These are phyloP conservation scores for Pleurotus sapidus DNA, from an alignment of 768 basidiomycete genomes.

Conservation along the genomic window DNA sequence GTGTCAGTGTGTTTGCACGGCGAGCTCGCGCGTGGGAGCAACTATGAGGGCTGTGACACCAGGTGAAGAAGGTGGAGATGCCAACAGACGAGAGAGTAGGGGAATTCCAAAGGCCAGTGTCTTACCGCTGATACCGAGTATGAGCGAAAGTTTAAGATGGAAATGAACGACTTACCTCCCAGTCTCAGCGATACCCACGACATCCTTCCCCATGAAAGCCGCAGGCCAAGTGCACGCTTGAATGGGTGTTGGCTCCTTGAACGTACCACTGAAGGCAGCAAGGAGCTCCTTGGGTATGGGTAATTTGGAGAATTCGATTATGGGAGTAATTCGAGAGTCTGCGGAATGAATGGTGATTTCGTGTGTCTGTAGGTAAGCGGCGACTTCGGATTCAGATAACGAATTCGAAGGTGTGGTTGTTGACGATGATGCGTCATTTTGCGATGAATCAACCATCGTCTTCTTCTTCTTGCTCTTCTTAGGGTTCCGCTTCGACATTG, in stretches of 20 bases:
- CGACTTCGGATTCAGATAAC: slow-evolving; percentile 33
- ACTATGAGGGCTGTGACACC: slow-evolving; percentile 72
- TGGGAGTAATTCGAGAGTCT: slow-evolving; percentile 48
- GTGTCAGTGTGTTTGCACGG: slow-evolving; percentile 93
- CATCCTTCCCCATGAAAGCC: slow-evolving; percentile 76
- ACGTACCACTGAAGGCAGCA: slow-evolving; percentile 55
- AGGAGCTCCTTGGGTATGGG: slow-evolving; percentile 61
- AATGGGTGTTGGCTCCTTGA: slow-evolving; percentile 90
- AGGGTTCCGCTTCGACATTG: slow-evolving; percentile 10
- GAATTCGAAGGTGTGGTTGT: slow-evolving; percentile 22
- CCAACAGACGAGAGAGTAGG: slow-evolving; percentile 67
- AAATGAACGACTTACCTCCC: slow-evolving; percentile 55
- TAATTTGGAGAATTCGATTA: slow-evolving; percentile 74
- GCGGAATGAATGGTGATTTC: slow-evolving; percentile 66
- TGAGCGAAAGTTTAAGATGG: neutral
- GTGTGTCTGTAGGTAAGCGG: slow-evolving; percentile 69
- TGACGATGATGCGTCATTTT: slow-evolving; percentile 20
- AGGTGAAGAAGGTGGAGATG: slow-evolving; percentile 27
- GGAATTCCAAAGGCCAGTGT: slow-evolving; percentile 96
- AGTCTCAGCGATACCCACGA: slow-evolving; percentile 96
- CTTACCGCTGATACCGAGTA: slow-evolving; percentile 66
- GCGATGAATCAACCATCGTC: slow-evolving; percentile 25
- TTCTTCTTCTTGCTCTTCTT: slow-evolving; percentile 17
- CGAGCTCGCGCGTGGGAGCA: slow-evolving; percentile 94
- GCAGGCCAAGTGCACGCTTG: slow-evolving; percentile 96